These are phyloP conservation scores for Blumeriella jaapii DNA, from an alignment of 2,329 filamentous ascomycete species.

Conservation along the genomic window DNA sequence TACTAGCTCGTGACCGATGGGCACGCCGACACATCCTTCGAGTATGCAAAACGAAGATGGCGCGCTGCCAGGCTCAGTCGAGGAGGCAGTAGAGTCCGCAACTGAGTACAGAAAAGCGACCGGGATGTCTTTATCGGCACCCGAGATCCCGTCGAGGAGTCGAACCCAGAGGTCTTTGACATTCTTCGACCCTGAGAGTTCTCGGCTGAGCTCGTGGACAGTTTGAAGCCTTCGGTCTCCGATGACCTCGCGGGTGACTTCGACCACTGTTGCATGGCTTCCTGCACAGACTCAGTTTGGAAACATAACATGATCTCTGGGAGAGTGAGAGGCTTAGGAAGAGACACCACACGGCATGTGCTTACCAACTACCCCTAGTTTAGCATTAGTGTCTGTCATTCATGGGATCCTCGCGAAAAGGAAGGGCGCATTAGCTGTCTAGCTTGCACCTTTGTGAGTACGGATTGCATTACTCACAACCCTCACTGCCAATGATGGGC, in stretches of 20 bases:
- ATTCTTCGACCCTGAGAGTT: conserved; percentile 18
- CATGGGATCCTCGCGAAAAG: not conserved
- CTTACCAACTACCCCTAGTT: no score
- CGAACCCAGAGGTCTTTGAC: conserved; percentile 27
- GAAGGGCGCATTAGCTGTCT: not conserved
- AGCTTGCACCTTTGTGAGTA: not conserved
- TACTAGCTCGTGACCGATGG: conserved; percentile 6
- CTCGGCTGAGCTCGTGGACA: conserved; percentile 28
- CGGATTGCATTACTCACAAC: no score
- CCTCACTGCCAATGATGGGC: conserved; percentile 30
- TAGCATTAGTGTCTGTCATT: no score
- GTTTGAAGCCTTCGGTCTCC: conserved; percentile 27
- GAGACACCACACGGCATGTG: no score
- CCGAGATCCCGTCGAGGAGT: conserved; percentile 18
- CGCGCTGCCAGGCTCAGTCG: not conserved
- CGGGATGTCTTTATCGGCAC: conserved; percentile 24
- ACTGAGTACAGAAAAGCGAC: conserved; percentile 26
- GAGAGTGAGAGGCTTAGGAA: no score
- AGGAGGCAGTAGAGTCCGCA: conserved; percentile 5
- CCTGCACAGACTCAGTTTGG: conserved; percentile 6
- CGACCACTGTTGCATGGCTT: conserved; percentile 14
- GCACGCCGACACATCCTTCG: conserved; percentile 11
- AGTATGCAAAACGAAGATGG: conserved; percentile 6
- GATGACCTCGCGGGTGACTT: conserved; percentile 31
- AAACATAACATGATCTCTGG: no score